Evolutionary conservation across 768 basidiomycete species (phyloP).

Genomic region (Clitopilus passeckerianus): DNA sequence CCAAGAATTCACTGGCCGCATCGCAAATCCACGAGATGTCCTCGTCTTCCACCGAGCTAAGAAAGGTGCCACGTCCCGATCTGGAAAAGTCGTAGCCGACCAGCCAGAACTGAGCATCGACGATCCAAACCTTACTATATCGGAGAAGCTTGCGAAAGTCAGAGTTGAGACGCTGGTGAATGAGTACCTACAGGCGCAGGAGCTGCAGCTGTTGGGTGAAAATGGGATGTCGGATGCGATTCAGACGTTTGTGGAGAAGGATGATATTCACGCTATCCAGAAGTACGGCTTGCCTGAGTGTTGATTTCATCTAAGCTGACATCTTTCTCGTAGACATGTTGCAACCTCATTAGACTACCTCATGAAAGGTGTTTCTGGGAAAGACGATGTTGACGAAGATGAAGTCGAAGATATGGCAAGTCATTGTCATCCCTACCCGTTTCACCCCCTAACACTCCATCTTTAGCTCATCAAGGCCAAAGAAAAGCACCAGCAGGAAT

Average conservation of each 20-base stretch:
- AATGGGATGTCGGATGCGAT: slow-evolving; percentile 92
- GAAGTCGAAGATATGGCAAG: slow-evolving; percentile 70
- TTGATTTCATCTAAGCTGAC: slow-evolving; percentile 2
- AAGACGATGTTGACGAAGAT: slow-evolving; percentile 64
- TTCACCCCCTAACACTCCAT: not conserved
- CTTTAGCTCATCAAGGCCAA: slow-evolving; percentile 64
- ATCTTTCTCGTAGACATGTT: slow-evolving; percentile 54
- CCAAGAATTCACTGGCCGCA: slow-evolving; percentile 84
- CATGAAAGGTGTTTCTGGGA: slow-evolving; percentile 65
- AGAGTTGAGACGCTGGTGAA: slow-evolving; percentile 86
- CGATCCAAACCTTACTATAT: slow-evolving; percentile 57
- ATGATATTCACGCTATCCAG: slow-evolving; percentile 89
- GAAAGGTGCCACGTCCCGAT: slow-evolving; percentile 39
- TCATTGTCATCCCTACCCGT: not conserved
- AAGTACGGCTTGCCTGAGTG: slow-evolving; percentile 44
- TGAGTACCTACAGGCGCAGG: slow-evolving; percentile 90
- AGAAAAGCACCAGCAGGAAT: slow-evolving; percentile 62
- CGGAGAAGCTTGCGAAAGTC: slow-evolving; percentile 77
- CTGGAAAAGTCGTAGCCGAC: slow-evolving; percentile 62
- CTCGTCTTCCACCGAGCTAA: slow-evolving; percentile 87
- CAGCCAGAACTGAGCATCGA: slow-evolving; percentile 80
- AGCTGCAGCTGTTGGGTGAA: slow-evolving; percentile 87
- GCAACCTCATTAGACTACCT: slow-evolving; percentile 49
- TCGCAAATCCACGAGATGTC: slow-evolving; percentile 94
- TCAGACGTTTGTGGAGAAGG: slow-evolving; percentile 95